phyloP scores from a whole-genome alignment of 176 grass and related monocot genomes.

The Themeda triandra region DNA sequence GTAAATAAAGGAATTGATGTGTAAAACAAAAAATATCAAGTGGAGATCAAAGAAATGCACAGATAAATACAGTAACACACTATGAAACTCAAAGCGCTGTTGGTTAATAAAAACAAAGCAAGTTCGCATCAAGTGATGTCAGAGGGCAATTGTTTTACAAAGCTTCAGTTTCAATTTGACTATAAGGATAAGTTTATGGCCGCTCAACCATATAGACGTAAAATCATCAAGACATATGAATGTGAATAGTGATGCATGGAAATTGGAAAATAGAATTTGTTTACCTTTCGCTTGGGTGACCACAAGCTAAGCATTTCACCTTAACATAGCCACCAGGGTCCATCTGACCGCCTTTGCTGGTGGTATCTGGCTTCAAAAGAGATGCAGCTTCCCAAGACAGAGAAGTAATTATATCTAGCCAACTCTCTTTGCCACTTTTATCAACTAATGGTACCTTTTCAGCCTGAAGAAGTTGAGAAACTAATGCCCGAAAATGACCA shows the following conservation, averaged over 20 bases:
- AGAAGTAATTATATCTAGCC: constrained; percentile 94
- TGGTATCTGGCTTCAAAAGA: constrained; percentile 91
- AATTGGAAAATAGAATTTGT: constrained; percentile 13
- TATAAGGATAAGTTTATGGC: neutral
- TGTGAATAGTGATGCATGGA: constrained; percentile 1
- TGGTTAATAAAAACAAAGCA: constrained; percentile 1
- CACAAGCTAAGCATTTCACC: constrained; percentile 93
- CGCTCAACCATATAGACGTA: constrained; percentile 5
- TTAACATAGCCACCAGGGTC: constrained; percentile 98
- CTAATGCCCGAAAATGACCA: constrained; percentile 87
- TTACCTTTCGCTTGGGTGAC: constrained; percentile 75
- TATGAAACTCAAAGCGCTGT: neutral
- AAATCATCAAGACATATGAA: constrained; percentile 9
- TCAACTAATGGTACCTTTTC: constrained; percentile 61
- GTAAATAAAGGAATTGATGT: constrained; percentile 29
- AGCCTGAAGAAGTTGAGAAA: constrained; percentile 87
- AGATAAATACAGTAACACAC: no score
- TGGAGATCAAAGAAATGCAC: no score
- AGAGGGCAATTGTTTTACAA: constrained; percentile 11
- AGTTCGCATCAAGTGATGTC: neutral
- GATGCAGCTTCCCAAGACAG: constrained; percentile 96
- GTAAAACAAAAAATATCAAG: constrained; percentile 9
- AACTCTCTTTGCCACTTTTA: constrained; percentile 55
- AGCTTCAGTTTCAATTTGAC: constrained; percentile 20
- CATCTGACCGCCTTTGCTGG: constrained; percentile 95